phyloP scores from a whole-genome alignment of 2,329 filamentous ascomycete genomes.

The Ustilaginoidea virens region DNA sequence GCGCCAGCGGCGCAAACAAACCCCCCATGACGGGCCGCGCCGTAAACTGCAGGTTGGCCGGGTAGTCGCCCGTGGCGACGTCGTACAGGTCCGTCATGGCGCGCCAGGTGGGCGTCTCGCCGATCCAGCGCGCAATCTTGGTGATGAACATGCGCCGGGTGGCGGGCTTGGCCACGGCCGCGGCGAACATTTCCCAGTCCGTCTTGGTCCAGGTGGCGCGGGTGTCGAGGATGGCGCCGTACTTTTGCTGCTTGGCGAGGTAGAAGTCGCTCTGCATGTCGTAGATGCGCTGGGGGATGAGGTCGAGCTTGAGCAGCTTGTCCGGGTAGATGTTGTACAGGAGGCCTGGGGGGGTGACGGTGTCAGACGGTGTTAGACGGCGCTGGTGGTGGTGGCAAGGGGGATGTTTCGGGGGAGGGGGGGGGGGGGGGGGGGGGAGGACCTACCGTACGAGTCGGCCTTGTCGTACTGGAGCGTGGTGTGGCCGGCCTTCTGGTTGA shows the following conservation, averaged over 20 bases:
- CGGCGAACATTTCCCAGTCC: slow-evolving; percentile 77
- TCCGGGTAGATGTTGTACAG: slow-evolving; percentile 79
- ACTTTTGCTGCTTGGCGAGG: slow-evolving; percentile 51
- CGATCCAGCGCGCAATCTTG: slow-evolving; percentile 58
- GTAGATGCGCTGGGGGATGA: slow-evolving; percentile 64
- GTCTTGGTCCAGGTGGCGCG: slow-evolving; percentile 72
- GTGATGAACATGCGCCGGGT: slow-evolving; percentile 52
- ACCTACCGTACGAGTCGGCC: slow-evolving; percentile 26
- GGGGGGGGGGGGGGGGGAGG: too few species aligned
- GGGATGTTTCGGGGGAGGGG: too few species aligned
- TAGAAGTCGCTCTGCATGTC: slow-evolving; percentile 68
- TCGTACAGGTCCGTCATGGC: slow-evolving; percentile 68
- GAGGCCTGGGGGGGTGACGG: slow-evolving; percentile 8
- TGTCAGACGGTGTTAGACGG: too few species aligned
- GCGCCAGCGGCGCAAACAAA: slow-evolving; percentile 62
- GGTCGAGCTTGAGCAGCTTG: slow-evolving; percentile 57
- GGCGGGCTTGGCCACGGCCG: slow-evolving; percentile 50
- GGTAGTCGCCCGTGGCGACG: slow-evolving; percentile 50
- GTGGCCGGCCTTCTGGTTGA: slow-evolving; percentile 54
- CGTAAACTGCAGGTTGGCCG: slow-evolving; percentile 52
- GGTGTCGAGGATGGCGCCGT: slow-evolving; percentile 70
- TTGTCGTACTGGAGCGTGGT: slow-evolving; percentile 68
- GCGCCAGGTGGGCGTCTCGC: slow-evolving; percentile 53
- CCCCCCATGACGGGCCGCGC: slow-evolving; percentile 69
- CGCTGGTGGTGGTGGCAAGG: too few species aligned